Conservation (phyloP, 768 basidiomycete species). For the Collybiopsis luxurians region DNA sequence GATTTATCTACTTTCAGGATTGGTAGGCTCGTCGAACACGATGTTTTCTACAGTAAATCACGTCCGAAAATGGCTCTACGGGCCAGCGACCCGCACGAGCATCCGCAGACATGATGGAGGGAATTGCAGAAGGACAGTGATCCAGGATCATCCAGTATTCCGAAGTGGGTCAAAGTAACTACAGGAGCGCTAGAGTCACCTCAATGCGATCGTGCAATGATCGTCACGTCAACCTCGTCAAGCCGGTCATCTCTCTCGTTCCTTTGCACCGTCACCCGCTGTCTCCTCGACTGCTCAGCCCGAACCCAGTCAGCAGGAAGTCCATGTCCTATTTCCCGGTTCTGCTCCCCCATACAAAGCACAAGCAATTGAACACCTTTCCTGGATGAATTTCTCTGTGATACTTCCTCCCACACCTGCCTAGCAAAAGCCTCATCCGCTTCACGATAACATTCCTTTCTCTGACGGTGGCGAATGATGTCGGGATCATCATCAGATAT, state of each 20-base stretch:
- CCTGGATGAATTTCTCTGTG: background rate
- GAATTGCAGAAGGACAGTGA: background rate
- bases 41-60: slow-evolving; percentile 38
- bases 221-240: background rate
- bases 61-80: background rate
- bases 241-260: background rate
- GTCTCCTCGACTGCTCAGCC: background rate
- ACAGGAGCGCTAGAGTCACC: too few relatives aligned
- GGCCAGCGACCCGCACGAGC: background rate
- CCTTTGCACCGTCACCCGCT: background rate
- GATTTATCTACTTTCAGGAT: too few relatives aligned
- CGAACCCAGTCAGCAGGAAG: background rate
- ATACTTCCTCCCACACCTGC: background rate
- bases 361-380: background rate
- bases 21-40: too few relatives aligned
- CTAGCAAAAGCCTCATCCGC: background rate
- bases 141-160: too few relatives aligned
- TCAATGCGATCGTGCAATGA: too few relatives aligned
- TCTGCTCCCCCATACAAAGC: background rate
- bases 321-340: background rate
- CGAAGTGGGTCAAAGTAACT: too few relatives aligned
- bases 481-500: too few relatives aligned
- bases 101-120: background rate
- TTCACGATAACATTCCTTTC: background rate
- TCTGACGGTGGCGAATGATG: too few relatives aligned